phyloP scores from a whole-genome alignment of 441 rosid genomes.

The Cnidoscolus chayamansa region DNA sequence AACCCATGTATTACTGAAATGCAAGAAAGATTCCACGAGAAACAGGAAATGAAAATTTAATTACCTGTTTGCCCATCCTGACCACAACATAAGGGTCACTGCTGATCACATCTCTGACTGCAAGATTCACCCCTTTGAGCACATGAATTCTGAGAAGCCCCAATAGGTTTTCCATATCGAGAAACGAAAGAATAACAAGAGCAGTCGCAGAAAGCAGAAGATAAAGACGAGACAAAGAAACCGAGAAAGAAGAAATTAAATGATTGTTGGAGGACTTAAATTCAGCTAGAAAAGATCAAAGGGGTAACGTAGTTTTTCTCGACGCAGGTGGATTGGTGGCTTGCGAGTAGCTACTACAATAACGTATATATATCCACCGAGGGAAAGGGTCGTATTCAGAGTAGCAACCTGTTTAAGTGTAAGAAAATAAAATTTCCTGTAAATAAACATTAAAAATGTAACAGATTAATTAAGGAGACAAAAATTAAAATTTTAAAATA shows the following conservation, averaged over 20 bases:
- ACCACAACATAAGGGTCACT: constrained; percentile 90
- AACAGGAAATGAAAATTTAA: not conserved
- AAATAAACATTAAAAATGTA: too few species aligned
- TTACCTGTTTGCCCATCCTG: constrained; percentile 72
- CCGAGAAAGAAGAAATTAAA: not conserved
- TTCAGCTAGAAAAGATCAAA: not conserved
- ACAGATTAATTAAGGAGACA: too few species aligned
- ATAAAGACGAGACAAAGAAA: not conserved
- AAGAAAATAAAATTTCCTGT: too few species aligned
- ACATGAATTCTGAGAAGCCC: constrained; percentile 78
- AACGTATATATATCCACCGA: not conserved
- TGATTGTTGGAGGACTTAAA: not conserved
- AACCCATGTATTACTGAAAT: not conserved
- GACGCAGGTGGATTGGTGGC: not conserved
- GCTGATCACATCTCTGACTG: constrained; percentile 68
- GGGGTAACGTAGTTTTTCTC: not conserved
- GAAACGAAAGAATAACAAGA: constrained; percentile 19
- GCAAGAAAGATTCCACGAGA: not conserved
- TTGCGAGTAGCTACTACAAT: not conserved
- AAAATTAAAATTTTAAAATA: too few species aligned
- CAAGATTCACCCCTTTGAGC: constrained; percentile 72
- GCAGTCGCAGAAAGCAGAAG: not conserved
- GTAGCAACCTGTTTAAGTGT: not conserved
- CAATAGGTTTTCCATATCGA: constrained; percentile 50
- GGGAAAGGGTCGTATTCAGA: not conserved